Conservation (phyloP, 2,329 filamentous ascomycete genomes). For the Grosmannia serpens region DNA sequence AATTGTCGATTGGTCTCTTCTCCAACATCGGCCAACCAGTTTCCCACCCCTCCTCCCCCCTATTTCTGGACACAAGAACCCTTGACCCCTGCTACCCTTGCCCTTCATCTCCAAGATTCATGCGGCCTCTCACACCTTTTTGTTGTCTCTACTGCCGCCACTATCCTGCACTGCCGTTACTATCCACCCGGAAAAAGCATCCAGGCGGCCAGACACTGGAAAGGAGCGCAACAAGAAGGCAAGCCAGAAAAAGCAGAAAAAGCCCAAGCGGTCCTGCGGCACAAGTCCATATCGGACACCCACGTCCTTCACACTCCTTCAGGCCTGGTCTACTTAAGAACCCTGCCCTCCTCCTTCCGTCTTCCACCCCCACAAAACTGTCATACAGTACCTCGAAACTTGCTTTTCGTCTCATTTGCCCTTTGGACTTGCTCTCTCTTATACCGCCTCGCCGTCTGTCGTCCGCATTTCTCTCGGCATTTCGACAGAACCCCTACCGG, state of each 20-base stretch:
- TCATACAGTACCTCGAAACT: not conserved
- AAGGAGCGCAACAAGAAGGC: not conserved
- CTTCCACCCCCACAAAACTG: conserved; percentile 6
- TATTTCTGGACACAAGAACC: conserved; percentile 1
- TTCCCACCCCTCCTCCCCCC: conserved; percentile 20
- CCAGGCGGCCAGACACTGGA: not conserved
- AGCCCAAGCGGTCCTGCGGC: not conserved
- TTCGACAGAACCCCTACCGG: not conserved
- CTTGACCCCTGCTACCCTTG: conserved; percentile 7
- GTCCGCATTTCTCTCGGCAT: not conserved
- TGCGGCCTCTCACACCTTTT: conserved; percentile 3
- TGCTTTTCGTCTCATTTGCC: not conserved
- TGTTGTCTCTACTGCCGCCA: not conserved
- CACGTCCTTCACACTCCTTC: conserved; percentile 11
- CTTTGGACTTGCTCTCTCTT: not conserved
- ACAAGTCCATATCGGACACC: not conserved
- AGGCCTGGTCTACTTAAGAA: conserved; percentile 17
- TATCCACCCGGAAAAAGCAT: conserved; percentile 3
- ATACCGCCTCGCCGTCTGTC: not conserved
- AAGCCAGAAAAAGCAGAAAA: not conserved
- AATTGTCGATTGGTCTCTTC: conserved; percentile 24
- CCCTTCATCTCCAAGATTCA: conserved; percentile 11
- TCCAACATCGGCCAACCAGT: conserved; percentile 31
- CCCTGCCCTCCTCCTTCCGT: conserved; percentile 11
- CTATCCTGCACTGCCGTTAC: not conserved